These are phyloP conservation scores for Hemileccinum rubropunctum DNA, from an alignment of 768 basidiomycete genomes.

Conservation along the genomic window DNA sequence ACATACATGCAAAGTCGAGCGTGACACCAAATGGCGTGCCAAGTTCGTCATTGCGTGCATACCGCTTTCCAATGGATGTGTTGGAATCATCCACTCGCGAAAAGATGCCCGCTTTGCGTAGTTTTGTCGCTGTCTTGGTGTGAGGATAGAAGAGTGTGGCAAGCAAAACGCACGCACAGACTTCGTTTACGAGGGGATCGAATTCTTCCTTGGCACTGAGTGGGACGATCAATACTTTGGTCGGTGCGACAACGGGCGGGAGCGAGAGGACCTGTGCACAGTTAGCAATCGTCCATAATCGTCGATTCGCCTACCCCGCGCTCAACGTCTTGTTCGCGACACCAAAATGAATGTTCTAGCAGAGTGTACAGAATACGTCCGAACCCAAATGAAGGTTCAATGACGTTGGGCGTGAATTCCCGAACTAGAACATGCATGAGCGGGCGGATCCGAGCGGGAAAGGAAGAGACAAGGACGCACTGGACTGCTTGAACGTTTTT, in stretches of 20 bases:
- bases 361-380: constrained; percentile 93
- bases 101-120: constrained; percentile 87
- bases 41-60: constrained; percentile 96
- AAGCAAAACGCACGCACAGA: constrained; percentile 64
- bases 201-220: constrained; percentile 85
- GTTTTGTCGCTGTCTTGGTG: constrained; percentile 63
- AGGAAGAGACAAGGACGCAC: constrained; percentile 41
- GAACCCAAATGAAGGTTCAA: constrained; percentile 97
- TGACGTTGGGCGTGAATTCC: constrained; percentile 96
- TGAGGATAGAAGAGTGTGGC: background rate
- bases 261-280: constrained; percentile 76
- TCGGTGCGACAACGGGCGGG: constrained; percentile 87
- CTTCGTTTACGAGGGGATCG: constrained; percentile 77
- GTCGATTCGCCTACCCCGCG: constrained; percentile 64
- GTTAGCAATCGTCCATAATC: background rate
- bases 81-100: constrained; percentile 95
- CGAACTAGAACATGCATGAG: constrained; percentile 58
- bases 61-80: constrained; percentile 93
- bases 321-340: constrained; percentile 85
- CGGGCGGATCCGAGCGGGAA: constrained; percentile 9
- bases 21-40: constrained; percentile 98
- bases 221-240: constrained; percentile 95
- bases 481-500: constrained; percentile 84
- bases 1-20: constrained; percentile 84
- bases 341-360: constrained; percentile 96